A percentile compares a stretch with the other conserved stretches of the same genome.
Conservation (phyloP, 805 yeast genomes). For the Komagataella mondaviorum region DNA sequence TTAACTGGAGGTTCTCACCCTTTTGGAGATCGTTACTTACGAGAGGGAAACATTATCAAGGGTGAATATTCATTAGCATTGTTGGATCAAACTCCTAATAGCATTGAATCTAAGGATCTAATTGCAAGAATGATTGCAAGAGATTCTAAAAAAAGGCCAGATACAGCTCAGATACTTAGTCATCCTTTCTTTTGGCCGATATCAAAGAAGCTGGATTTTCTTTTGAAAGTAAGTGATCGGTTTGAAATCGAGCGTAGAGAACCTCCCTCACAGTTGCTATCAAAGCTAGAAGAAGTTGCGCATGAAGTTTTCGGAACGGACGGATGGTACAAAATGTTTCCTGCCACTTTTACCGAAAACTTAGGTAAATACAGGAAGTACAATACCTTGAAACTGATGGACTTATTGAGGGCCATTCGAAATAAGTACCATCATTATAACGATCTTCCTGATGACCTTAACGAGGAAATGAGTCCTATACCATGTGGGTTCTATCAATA, state of each 20-base stretch:
- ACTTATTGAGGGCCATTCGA: conserved; percentile 75
- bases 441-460: conserved; percentile 65
- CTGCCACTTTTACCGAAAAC: conserved; percentile 61
- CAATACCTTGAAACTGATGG: conserved; percentile 66
- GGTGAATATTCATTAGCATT: conserved; percentile 39
- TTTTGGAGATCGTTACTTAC: conserved; percentile 78
- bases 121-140: conserved; percentile 57
- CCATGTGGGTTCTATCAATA: conserved; percentile 79
- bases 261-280: conserved; percentile 53
- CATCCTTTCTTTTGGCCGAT: conserved; percentile 87
- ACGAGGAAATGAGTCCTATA: conserved; percentile 55
- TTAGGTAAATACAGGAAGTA: conserved; percentile 88
- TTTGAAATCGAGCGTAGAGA: conserved; percentile 77
- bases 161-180: conserved; percentile 47
- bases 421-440: conserved; percentile 92
- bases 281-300: conserved; percentile 40
- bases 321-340: conserved; percentile 74
- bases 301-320: conserved; percentile 35
- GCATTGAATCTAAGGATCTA: conserved; percentile 58
- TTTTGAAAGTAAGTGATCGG: conserved; percentile 80
- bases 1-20: conserved; percentile 82
- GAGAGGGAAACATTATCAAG: conserved; percentile 81
- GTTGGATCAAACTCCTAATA: conserved; percentile 30
- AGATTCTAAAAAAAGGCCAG: conserved; percentile 62
- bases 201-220: conserved; percentile 65